These are phyloP conservation scores for Amaranthus tricolor DNA, from an alignment of 179 eudicot species.

Conservation along the genomic window DNA sequence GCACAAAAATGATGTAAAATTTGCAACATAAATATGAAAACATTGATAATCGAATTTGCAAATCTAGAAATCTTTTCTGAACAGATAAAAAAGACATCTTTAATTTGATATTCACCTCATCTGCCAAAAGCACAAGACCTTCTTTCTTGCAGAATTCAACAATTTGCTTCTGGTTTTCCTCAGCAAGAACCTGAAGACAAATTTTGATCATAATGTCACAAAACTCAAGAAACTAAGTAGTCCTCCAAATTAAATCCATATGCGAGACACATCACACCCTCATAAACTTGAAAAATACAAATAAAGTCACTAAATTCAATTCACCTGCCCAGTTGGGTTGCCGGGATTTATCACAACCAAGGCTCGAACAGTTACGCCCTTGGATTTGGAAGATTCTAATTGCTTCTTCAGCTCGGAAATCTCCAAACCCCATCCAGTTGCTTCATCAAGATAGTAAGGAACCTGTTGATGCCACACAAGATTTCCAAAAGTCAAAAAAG, in stretches of 20 bases:
- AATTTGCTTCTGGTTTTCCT: slow-evolving; percentile 77
- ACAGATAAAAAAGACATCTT: slow-evolving; percentile 1
- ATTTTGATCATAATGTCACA: slow-evolving; percentile 6
- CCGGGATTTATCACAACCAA: slow-evolving; percentile 95
- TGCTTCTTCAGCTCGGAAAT: slow-evolving; percentile 71
- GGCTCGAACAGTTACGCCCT: slow-evolving; percentile 69
- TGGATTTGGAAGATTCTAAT: slow-evolving; percentile 66
- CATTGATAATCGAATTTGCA: background rate
- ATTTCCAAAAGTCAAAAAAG: background rate
- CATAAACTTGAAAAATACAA: no score
- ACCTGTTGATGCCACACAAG: slow-evolving; percentile 40
- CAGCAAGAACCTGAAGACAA: slow-evolving; percentile 73
- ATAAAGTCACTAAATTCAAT: background rate
- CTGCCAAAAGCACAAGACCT: slow-evolving; percentile 92
- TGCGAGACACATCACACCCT: background rate
- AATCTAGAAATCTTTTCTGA: background rate
- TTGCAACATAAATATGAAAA: background rate
- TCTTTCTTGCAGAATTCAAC: slow-evolving; percentile 90
- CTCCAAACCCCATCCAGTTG: slow-evolving; percentile 91
- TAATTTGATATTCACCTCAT: slow-evolving; percentile 58
- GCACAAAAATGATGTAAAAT: background rate
- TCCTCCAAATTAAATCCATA: background rate
- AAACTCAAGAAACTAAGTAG: background rate
- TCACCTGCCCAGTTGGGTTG: slow-evolving; percentile 93
- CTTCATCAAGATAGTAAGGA: slow-evolving; percentile 89